phyloP scores from a whole-genome alignment of 306 rosid genomes.

The Cicer yamashitae region DNA sequence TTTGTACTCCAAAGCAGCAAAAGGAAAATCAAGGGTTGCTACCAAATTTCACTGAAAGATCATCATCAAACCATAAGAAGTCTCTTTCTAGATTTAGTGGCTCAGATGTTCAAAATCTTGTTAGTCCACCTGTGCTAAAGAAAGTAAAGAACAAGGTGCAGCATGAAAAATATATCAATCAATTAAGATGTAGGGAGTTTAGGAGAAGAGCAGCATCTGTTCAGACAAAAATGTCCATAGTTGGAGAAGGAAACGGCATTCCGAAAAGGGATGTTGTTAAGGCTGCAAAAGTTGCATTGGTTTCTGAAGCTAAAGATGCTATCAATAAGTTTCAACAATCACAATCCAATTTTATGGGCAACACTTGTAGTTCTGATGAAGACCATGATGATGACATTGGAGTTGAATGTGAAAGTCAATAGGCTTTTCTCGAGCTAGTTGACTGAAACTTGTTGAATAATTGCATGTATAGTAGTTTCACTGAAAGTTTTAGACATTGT shows the following conservation, averaged over 20 bases:
- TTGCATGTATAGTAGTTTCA: conserved; percentile 34
- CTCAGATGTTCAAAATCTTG: conserved; percentile 48
- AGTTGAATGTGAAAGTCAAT: conserved; percentile 48
- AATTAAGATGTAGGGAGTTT: conserved; percentile 71
- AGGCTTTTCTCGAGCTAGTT: conserved; percentile 17
- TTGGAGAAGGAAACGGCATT: conserved; percentile 44
- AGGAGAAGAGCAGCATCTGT: conserved; percentile 61
- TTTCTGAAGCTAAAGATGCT: conserved; percentile 78
- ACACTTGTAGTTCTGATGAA: conserved; percentile 51
- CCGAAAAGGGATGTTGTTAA: conserved; percentile 53
- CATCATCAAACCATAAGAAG: conserved; percentile 62
- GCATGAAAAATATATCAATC: conserved; percentile 84
- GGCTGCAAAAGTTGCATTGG: conserved; percentile 72
- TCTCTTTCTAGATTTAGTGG: conserved; percentile 62
- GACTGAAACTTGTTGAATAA: conserved; percentile 2
- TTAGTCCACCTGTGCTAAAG: conserved; percentile 84
- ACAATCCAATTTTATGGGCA: conserved; percentile 39
- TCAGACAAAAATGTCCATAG: conserved; percentile 14
- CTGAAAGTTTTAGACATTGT: conserved; percentile 29
- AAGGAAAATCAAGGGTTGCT: conserved; percentile 51
- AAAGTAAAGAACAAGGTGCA: conserved; percentile 66
- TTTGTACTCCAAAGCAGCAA: conserved; percentile 64
- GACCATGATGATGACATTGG: conserved; percentile 47
- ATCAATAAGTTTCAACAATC: conserved; percentile 60
- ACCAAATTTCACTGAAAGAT: conserved; percentile 49